phyloP scores from a whole-genome alignment of 129 eudicot species.

The Cynara cardunculus region DNA sequence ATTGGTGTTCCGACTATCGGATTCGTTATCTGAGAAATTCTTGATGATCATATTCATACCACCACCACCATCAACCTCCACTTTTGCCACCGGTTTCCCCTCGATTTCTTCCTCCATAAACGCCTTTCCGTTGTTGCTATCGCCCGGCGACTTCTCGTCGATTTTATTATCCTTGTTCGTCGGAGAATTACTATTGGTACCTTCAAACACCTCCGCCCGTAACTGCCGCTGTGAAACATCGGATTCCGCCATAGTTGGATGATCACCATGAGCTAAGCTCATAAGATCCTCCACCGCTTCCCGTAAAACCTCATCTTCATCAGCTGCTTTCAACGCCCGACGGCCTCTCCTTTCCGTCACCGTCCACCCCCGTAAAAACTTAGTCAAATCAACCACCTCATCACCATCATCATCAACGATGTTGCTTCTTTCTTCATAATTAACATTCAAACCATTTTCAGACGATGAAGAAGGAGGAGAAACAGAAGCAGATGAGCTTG shows the following conservation, averaged over 20 bases:
- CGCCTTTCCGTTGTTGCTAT: too few species aligned
- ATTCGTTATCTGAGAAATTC: conserved; percentile 10
- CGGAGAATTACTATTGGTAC: conserved; percentile 27
- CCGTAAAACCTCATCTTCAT: conserved; percentile 10
- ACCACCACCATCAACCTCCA: neutral
- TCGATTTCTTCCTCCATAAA: neutral
- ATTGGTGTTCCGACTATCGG: neutral
- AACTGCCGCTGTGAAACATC: neutral
- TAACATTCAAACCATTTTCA: neutral
- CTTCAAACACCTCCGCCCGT: conserved; percentile 19
- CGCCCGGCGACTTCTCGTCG: neutral
- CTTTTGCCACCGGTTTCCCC: neutral
- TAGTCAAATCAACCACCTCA: conserved; percentile 26
- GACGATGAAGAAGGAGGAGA: conserved; percentile 7
- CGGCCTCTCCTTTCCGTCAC: conserved; percentile 40
- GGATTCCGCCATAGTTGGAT: conserved; percentile 8
- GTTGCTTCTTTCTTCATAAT: neutral
- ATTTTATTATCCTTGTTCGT: conserved; percentile 5
- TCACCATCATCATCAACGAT: neutral
- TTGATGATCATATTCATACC: neutral
- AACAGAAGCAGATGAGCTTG: neutral
- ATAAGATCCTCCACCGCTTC: conserved; percentile 36
- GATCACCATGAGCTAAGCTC: conserved; percentile 31
- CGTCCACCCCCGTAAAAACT: conserved; percentile 38
- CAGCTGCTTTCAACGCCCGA: neutral